Percentiles rank a stretch among this genome's conserved stretches.
These are phyloP conservation scores for Penicillium coprophilum DNA, from an alignment of 495 filamentous ascomycete genomes.

Conservation along the genomic window DNA sequence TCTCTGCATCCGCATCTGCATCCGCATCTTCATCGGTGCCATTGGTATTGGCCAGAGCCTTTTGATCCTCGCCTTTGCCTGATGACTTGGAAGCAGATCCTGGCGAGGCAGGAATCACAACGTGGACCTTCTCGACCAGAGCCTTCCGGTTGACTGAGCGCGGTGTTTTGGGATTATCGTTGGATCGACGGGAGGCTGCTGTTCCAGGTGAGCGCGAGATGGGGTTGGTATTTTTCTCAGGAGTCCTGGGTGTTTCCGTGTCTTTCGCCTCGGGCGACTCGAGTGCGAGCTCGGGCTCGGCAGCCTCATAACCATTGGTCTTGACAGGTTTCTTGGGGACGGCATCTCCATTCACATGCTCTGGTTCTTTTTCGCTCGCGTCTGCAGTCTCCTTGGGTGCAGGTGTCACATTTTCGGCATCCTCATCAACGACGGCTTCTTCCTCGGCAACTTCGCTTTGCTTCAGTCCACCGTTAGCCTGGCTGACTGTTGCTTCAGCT, in stretches of 20 bases:
- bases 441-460: conserved; percentile 20
- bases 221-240: conserved; percentile 18
- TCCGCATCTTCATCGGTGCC: conserved; percentile 28
- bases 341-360: conserved; percentile 11
- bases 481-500: conserved; percentile 23
- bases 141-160: conserved; percentile 39
- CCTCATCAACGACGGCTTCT: conserved; percentile 30
- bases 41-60: conserved; percentile 15
- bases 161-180: conserved; percentile 23
- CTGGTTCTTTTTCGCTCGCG: not conserved
- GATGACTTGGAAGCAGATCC: conserved; percentile 14
- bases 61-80: conserved; percentile 12
- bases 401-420: conserved; percentile 22
- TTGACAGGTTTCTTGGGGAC: conserved; percentile 3
- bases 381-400: conserved; percentile 7
- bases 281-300: conserved; percentile 12
- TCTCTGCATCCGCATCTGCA: conserved; percentile 32
- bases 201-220: conserved; percentile 21
- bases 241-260: conserved; percentile 13
- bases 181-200: conserved; percentile 22
- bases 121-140: conserved; percentile 41
- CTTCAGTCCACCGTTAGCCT: conserved; percentile 24
- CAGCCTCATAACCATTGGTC: conserved; percentile 30
- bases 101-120: conserved; percentile 35
- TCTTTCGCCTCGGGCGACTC: not conserved